Evolutionary conservation across 1,139 yeast species (phyloP), one percentile per base, ranked within the genome.

Genomic region (Hansenula anomala): DNA sequence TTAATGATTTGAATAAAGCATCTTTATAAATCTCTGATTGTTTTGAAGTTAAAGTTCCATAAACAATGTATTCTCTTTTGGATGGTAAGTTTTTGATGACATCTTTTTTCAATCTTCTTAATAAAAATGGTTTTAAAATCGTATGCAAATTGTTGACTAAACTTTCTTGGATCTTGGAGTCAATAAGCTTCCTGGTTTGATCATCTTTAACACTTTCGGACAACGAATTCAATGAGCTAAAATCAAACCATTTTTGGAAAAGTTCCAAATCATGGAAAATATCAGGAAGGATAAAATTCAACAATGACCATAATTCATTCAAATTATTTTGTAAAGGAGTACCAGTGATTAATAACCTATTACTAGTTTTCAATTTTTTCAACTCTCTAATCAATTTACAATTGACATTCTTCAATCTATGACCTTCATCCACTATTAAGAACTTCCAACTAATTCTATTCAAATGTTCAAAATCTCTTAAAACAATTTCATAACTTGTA

Each of bases 381-480:
- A 90, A 69, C 45, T 80, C 79, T 40, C 73, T 73, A 39, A 90
- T 82, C 45, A 90, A 67, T 47, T 80, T 66, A 57, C 95, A 85
- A 49, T 89, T 80, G 49, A 80, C 75, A 56, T 90, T 90, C 54
- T 90, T 92, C 48, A 90, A 66, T 31, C 97, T 69, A 61, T 90
- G 97, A 6, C 97, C 97, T 60, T 90, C 97, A 60, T 90, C 97
- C n/a, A 90, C 95, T 36, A 89, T 85, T 40, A 92, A 64, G 56
- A 81, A 90, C 45, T 81, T 82, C 97, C 97, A 90, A 26, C 65
- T 61, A 8, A 75, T 64, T 14, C 59, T 55, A 29, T 71, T 69
- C 36, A 92, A 64, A 47, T 62, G 72, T 24, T 60, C 51, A 37
- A 75, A 73, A 56, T 90, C 97, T 38, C 75, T 71, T 37, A 90